A percentile compares a stretch with the other conserved stretches of the same genome.
These are phyloP conservation scores for Hippophae tibetana DNA, from an alignment of 306 rosid species.

Conservation along the genomic window DNA sequence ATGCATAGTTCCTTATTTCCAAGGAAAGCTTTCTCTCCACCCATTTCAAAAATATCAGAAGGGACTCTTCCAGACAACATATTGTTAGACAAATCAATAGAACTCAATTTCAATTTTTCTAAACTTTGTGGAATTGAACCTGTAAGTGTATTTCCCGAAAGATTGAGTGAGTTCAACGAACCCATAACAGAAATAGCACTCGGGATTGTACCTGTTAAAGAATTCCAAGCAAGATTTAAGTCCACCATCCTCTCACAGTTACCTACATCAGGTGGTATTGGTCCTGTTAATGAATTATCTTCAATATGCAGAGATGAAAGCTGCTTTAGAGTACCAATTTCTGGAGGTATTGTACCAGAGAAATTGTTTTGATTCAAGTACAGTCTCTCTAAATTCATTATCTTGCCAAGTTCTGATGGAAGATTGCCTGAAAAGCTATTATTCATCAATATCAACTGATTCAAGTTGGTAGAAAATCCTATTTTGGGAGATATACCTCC, in stretches of 20 bases:
- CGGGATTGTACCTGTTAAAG: conserved; percentile 61
- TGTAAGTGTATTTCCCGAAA: conserved; percentile 56
- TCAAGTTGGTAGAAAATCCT: conserved; percentile 54
- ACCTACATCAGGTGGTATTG: conserved; percentile 57
- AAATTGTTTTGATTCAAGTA: conserved; percentile 55
- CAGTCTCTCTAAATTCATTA: conserved; percentile 66
- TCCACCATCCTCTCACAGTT: conserved; percentile 63
- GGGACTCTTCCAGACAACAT: conserved; percentile 64
- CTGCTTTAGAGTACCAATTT: conserved; percentile 55
- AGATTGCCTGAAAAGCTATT: conserved; percentile 74
- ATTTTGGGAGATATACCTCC: conserved; percentile 54
- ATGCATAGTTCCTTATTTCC: conserved; percentile 70
- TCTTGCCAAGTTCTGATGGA: conserved; percentile 63
- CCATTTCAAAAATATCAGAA: conserved; percentile 48
- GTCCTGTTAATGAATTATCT: conserved; percentile 56
- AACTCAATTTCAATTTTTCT: conserved; percentile 62
- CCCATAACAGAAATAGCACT: conserved; percentile 48
- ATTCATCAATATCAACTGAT: conserved; percentile 43
- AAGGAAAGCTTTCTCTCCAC: conserved; percentile 61
- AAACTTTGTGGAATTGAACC: conserved; percentile 64
- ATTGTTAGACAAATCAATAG: conserved; percentile 73
- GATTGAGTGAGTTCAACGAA: conserved; percentile 71
- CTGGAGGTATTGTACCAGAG: conserved; percentile 59
- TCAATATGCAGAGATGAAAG: conserved; percentile 73
- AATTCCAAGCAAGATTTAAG: conserved; percentile 69